These are phyloP conservation scores for Scheffersomyces insectosa DNA, from an alignment of 1,139 yeast genomes.

Conservation along the genomic window DNA sequence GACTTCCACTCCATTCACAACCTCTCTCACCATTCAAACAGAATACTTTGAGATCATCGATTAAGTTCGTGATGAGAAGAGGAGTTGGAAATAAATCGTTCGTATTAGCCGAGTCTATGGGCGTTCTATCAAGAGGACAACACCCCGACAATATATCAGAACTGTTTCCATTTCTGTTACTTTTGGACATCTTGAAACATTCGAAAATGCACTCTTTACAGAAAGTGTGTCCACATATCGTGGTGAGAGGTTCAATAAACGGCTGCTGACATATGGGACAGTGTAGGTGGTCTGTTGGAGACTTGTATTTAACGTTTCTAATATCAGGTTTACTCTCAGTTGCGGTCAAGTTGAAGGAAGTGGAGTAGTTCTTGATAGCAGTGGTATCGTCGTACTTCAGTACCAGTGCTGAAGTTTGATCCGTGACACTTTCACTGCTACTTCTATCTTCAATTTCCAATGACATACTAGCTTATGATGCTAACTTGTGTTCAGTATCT, in stretches of 20 bases:
- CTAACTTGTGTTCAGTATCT: too few relatives aligned
- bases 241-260: slow-evolving; percentile 53
- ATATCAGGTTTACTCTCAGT: slow-evolving; percentile 29
- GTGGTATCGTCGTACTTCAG: slow-evolving; percentile 5
- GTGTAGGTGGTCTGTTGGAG: slow-evolving; percentile 51
- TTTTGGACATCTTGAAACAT: slow-evolving; percentile 36
- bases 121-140: slow-evolving; percentile 68
- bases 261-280: slow-evolving; percentile 65
- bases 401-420: neutral
- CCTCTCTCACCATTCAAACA: slow-evolving; percentile 59
- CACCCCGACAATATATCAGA: slow-evolving; percentile 28
- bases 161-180: slow-evolving; percentile 7
- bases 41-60: slow-evolving; percentile 59
- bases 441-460: too few relatives aligned
- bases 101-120: slow-evolving; percentile 34
- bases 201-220: slow-evolving; percentile 54
- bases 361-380: slow-evolving; percentile 11
- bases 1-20: slow-evolving; percentile 56
- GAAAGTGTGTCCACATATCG: slow-evolving; percentile 62
- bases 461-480: too few relatives aligned
- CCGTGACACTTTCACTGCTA: neutral
- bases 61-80: slow-evolving; percentile 55
- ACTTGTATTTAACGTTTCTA: slow-evolving; percentile 34
- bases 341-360: slow-evolving; percentile 20
- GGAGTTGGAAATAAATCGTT: slow-evolving; percentile 64